Evolutionary conservation across 768 basidiomycete species (phyloP).

Genomic region (Termitomyces bulborhizus): DNA sequence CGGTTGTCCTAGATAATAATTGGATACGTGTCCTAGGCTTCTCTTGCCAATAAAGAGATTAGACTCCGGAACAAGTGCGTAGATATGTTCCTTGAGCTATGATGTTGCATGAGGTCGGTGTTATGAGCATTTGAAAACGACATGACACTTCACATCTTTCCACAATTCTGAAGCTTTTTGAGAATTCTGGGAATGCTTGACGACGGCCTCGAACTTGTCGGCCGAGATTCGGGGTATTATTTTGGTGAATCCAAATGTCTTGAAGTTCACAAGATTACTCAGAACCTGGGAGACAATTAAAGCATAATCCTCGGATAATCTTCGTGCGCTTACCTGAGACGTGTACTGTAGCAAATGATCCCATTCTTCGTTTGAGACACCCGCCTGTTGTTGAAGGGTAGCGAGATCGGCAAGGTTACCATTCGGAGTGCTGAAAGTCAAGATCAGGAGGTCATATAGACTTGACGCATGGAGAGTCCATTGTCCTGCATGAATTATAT

Average conservation of each 20-base stretch:
- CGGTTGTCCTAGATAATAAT: conserved; percentile 77
- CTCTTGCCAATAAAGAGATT: conserved; percentile 78
- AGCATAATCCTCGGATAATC: background rate
- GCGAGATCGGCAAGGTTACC: conserved; percentile 53
- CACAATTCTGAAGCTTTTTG: conserved; percentile 53
- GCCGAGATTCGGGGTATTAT: conserved; percentile 67
- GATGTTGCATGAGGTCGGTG: background rate
- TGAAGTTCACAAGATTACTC: conserved; percentile 70
- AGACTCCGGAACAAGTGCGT: conserved; percentile 55
- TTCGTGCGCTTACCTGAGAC: conserved; percentile 47
- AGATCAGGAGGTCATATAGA: conserved; percentile 67
- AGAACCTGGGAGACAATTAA: conserved; percentile 31
- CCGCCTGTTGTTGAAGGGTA: conserved; percentile 45
- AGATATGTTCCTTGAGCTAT: conserved; percentile 73
- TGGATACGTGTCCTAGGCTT: conserved; percentile 68
- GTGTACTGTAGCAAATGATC: conserved; percentile 67
- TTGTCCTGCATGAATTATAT: conserved; percentile 39
- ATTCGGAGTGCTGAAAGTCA: conserved; percentile 52
- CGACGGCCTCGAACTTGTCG: conserved; percentile 56
- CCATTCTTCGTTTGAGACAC: conserved; percentile 56
- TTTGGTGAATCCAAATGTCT: conserved; percentile 81
- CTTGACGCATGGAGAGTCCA: conserved; percentile 68
- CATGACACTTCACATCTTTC: conserved; percentile 36
- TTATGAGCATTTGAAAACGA: background rate
- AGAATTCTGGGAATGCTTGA: conserved; percentile 55